Evolutionary conservation across 805 yeast species (phyloP).

Genomic region (Wickerhamiella hasegawae): DNA sequence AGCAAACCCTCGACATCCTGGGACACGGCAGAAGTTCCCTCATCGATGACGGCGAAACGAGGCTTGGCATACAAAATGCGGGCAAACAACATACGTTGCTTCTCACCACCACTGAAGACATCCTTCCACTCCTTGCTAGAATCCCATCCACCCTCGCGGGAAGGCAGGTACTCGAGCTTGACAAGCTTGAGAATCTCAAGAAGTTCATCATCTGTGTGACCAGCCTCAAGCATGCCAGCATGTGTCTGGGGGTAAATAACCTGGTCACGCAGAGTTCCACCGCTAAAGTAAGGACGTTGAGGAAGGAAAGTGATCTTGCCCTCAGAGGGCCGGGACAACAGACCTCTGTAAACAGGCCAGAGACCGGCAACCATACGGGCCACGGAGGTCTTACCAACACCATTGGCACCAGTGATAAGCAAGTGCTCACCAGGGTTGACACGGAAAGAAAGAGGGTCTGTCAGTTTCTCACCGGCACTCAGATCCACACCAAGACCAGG

Average conservation of each 20-base stretch:
- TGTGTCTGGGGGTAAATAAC: constrained; percentile 73
- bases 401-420: constrained; percentile 72
- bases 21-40: constrained; percentile 85
- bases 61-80: constrained; percentile 68
- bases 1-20: constrained; percentile 79
- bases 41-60: constrained; percentile 70
- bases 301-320: constrained; percentile 65
- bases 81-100: constrained; percentile 81
- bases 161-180: constrained; percentile 61
- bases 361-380: constrained; percentile 71
- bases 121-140: constrained; percentile 63
- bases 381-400: constrained; percentile 80
- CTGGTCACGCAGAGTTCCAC: constrained; percentile 80
- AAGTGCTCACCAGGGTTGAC: constrained; percentile 50
- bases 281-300: constrained; percentile 67
- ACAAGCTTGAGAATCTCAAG: constrained; percentile 56
- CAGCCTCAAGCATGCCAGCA: constrained; percentile 58
- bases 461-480: constrained; percentile 36
- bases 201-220: constrained; percentile 53
- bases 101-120: constrained; percentile 91
- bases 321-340: constrained; percentile 46
- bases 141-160: constrained; percentile 39
- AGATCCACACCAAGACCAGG: constrained; percentile 31
- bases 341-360: constrained; percentile 81
- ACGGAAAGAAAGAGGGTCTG: constrained; percentile 47